A percentile compares a stretch with the other conserved stretches of the same genome.
Conservation (phyloP, 352 stramenopile genomes). For the Stephanocyclus meneghinianus region DNA sequence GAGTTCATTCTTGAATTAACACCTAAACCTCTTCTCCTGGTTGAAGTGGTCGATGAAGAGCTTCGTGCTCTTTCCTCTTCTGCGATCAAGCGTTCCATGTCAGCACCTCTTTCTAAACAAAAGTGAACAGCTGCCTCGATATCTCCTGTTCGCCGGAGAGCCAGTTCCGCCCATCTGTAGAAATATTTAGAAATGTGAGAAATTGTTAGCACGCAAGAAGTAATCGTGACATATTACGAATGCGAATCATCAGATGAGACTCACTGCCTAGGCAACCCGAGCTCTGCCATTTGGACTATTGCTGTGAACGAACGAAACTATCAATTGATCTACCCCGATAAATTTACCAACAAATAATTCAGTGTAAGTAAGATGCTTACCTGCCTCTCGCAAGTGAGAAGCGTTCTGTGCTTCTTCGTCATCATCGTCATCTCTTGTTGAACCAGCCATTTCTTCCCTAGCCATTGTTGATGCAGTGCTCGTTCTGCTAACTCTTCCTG, state of each 20-base stretch:
- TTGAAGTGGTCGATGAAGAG: slow-evolving; percentile 38
- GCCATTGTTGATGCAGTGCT: slow-evolving; percentile 21
- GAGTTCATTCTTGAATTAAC: slow-evolving; percentile 44
- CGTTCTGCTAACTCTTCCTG: slow-evolving; percentile 29
- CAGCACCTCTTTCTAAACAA: slow-evolving; percentile 81
- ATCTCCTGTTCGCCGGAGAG: slow-evolving; percentile 75
- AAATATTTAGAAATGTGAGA: background rate
- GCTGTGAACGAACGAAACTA: slow-evolving; percentile 29
- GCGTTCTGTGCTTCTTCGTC: slow-evolving; percentile 21
- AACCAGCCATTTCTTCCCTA: slow-evolving; percentile 34
- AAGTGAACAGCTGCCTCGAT: slow-evolving; percentile 85
- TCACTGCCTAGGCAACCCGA: slow-evolving; percentile 74
- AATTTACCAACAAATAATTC: background rate
- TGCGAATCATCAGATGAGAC: background rate
- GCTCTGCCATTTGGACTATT: slow-evolving; percentile 83
- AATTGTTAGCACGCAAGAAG: background rate
- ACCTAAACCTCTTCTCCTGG: slow-evolving; percentile 42
- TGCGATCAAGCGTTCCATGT: slow-evolving; percentile 82
- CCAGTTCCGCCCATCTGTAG: slow-evolving; percentile 75
- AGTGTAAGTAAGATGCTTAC: background rate
- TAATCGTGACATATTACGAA: background rate
- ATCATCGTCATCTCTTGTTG: slow-evolving; percentile 11
- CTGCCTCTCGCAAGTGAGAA: slow-evolving; percentile 29
- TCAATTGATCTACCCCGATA: background rate
- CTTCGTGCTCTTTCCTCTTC: slow-evolving; percentile 70